Evolutionary conservation across 2,329 filamentous ascomycete genomes (phyloP), one percentile per base, ranked within the genome.

Genomic region (Dactylonectria estremocensis): DNA sequence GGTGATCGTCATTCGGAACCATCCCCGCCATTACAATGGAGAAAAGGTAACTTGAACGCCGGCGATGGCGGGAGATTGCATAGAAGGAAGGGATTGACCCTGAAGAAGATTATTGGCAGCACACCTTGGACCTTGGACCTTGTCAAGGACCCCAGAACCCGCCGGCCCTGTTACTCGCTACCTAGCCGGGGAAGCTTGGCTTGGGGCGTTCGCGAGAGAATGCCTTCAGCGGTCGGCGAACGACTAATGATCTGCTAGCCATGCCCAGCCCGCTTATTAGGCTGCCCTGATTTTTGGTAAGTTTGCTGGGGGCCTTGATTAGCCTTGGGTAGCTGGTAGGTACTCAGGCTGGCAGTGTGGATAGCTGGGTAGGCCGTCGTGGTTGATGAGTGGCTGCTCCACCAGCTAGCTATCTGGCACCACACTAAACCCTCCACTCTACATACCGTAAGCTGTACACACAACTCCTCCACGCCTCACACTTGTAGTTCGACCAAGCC

Each of bases 1-100:
- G 64, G 65, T 61, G 72, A 75, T 75, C 65, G 61, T 40, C 70
- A 53, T 43, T 61, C 65, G 70, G 64, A 71, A 65, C 52, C 14
- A 64, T 66, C 66, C 69, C 64, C 61, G 66, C 56, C 40, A 20
- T 48, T 46, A 40, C 68, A 48, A 22, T 61, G 22, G 59, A 69
- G 59, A 63, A 28, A 28, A 28, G n/a, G n/a, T 61, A 61, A 66
- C 63, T 59, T 54, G 58, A 66, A 57, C 16, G 49, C 49, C 50
- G 61, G 54, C 57, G 58, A 18, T 16, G 18, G 13, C 46, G 48
- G 56, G 65, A 72, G 64, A 73, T 72, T 69, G 71, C 56, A 49
- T 66, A 49, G 24, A 53, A 59, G 60, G 66, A 66, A 52, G 49
- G 59, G 60, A 69, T 61, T 49, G 46, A 60, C 57, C 69, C 24